Evolutionary conservation across 1,139 yeast genomes (phyloP).

Genomic region (Hyphopichia burtonii): DNA sequence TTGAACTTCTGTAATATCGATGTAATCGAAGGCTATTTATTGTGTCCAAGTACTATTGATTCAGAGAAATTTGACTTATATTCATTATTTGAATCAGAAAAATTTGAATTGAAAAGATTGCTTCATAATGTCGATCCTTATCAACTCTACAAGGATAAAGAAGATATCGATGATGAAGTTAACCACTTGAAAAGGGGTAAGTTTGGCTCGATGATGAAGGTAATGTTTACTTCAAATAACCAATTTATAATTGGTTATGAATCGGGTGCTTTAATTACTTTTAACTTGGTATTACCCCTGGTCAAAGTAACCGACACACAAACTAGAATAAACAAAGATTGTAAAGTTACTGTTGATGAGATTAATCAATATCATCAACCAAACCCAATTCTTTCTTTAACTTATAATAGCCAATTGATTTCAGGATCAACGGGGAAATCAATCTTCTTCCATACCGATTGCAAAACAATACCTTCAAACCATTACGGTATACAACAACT

Average conservation of each 20-base stretch:
- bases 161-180: conserved; percentile 12
- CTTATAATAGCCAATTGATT: conserved; percentile 22
- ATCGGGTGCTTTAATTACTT: conserved; percentile 51
- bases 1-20: conserved; percentile 57
- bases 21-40: conserved; percentile 22
- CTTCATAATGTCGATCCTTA: conserved; percentile 26
- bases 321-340: conserved; percentile 22
- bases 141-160: conserved; percentile 12
- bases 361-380: conserved; percentile 40
- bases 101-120: conserved; percentile 22
- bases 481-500: conserved; percentile 23
- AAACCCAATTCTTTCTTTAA: conserved; percentile 48
- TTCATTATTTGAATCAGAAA: conserved; percentile 18
- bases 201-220: conserved; percentile 57
- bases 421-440: conserved; percentile 45
- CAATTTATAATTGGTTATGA: conserved; percentile 52
- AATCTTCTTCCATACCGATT: conserved; percentile 26
- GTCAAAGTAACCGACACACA: conserved; percentile 1
- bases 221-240: conserved; percentile 29
- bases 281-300: conserved; percentile 9
- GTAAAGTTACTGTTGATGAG: conserved; percentile 18
- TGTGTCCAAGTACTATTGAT: conserved; percentile 54
- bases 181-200: conserved; percentile 23
- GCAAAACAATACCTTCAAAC: conserved; percentile 8
- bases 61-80: conserved; percentile 57